Evolutionary conservation across 2,329 filamentous ascomycete species (phyloP), one percentile per base, ranked within the genome.

Genomic region (Clarireedia homoeocarpa): DNA sequence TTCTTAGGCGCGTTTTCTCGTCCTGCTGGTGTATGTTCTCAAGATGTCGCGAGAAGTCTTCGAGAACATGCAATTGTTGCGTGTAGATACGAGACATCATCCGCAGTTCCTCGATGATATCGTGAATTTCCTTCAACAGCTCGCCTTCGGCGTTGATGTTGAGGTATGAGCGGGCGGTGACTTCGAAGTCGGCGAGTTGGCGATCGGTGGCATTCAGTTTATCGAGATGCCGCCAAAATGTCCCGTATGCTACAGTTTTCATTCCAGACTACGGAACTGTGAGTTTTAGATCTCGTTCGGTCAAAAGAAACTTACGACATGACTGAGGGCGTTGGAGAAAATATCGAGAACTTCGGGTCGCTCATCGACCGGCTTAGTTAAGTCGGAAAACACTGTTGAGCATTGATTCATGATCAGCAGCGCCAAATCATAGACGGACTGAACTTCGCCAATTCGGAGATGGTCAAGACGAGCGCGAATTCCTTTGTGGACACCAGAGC

Each of bases 391-490:
- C 0, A 70, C 67, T 4, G 65, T 69, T 0, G 70, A 70, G 40
- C 71, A 74, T 38, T 64, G 55, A 15, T 74, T 70, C 1, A 75
- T 61, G 14, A 76, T 71, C 2, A 75, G 64, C 1, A 74, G 50
- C 0, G 67, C 73, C 4, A 62, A 44, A 17, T 75, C 71, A 30
- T 70, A 73, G 0, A 71, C 69, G 0, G 71, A 72, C 0, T 64
- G 62, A 14, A 74, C 68, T 7, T 68, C 60, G 5, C 68, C 61
- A 2, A 57, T 54, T 0, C 61, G 58, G 3, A 58, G 56, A 4
- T 36, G 4, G n/a, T 67, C 62, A 0, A 74, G 59, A 0, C 66
- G 62, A 3, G 61, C 58, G 0, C 73, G 64, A 15, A 75, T 70
- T 0, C 67, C 67, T 39, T 72, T 71, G 58, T 75, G 72, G 0